These are phyloP conservation scores for Phialophora expanda DNA, from an alignment of 2,329 filamentous ascomycete species.

Conservation along the genomic window DNA sequence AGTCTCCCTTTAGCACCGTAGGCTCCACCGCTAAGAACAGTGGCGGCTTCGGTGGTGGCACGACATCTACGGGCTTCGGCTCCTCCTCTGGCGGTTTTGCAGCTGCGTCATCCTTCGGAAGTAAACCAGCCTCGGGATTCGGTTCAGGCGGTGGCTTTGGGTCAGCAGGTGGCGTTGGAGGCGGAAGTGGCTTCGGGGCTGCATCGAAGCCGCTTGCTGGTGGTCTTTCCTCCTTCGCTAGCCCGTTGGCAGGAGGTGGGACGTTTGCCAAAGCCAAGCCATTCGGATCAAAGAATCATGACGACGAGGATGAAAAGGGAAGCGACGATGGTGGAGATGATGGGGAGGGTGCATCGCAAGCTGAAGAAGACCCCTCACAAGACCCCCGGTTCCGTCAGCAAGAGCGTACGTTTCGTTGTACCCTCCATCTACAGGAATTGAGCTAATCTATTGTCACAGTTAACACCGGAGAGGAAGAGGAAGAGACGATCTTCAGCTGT, in stretches of 20 bases:
- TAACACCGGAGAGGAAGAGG: constrained; percentile 85
- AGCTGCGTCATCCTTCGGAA: constrained; percentile 42
- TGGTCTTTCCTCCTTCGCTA: constrained; percentile 71
- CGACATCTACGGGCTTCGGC: constrained; percentile 42
- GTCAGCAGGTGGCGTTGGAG: constrained; percentile 47
- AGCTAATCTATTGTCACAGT: constrained; percentile 57
- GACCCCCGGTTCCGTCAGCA: constrained; percentile 60
- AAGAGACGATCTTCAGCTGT: constrained; percentile 74
- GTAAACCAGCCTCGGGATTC: constrained; percentile 47
- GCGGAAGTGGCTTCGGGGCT: constrained; percentile 46
- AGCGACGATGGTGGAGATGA: constrained; percentile 54
- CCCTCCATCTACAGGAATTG: neutral
- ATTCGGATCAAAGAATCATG: constrained; percentile 73
- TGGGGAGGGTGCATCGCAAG: constrained; percentile 60
- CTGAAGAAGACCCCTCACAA: constrained; percentile 61
- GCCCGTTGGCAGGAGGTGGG: constrained; percentile 57
- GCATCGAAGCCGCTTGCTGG: constrained; percentile 50
- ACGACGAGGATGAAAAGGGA: constrained; percentile 58
- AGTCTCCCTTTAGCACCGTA: constrained; percentile 66
- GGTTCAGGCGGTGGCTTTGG: constrained; percentile 45
- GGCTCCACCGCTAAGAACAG: constrained; percentile 52
- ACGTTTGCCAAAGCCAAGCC: constrained; percentile 57
- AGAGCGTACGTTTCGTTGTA: constrained; percentile 63
- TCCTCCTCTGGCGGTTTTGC: constrained; percentile 40
- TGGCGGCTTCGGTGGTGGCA: constrained; percentile 37